These are phyloP conservation scores for Mycosphaerella sp. DNA, from an alignment of 2,329 filamentous ascomycete species.

Conservation along the genomic window DNA sequence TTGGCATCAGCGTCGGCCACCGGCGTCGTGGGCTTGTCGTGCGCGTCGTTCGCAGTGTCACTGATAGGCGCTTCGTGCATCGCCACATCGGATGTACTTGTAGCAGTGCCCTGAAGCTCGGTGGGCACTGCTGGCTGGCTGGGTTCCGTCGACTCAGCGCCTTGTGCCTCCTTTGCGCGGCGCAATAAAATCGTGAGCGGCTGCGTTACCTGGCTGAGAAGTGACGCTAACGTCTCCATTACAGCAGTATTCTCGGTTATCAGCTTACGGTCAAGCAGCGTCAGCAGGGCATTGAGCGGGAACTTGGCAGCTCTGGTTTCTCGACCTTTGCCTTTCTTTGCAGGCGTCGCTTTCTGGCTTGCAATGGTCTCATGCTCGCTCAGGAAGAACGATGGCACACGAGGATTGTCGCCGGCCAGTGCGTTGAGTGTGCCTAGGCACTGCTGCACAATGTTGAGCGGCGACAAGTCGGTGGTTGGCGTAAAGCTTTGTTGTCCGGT, in stretches of 20 bases:
- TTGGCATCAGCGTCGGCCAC: conserved; percentile 39
- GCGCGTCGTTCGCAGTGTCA: conserved; percentile 20
- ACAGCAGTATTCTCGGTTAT: conserved; percentile 96
- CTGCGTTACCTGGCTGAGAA: conserved; percentile 81
- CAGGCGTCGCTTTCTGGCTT: conserved; percentile 59
- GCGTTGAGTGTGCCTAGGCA: conserved; percentile 81
- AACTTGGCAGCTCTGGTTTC: conserved; percentile 79
- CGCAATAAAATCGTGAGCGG: conserved; percentile 77
- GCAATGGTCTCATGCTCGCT: conserved; percentile 79
- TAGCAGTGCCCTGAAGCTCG: conserved; percentile 23
- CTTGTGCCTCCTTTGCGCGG: conserved; percentile 65
- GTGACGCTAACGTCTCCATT: conserved; percentile 84
- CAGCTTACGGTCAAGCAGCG: conserved; percentile 82
- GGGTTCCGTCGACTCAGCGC: conserved; percentile 38
- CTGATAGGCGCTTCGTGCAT: conserved; percentile 23
- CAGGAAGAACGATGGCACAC: conserved; percentile 85
- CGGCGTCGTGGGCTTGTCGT: conserved; percentile 30
- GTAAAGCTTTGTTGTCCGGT: conserved; percentile 47
- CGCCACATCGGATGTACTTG: conserved; percentile 20
- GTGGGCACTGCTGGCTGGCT: conserved; percentile 33
- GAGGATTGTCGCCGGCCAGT: conserved; percentile 74
- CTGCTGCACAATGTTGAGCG: conserved; percentile 91
- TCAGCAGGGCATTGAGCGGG: conserved; percentile 83
- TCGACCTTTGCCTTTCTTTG: conserved; percentile 74
- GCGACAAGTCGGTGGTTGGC: conserved; percentile 74